Conservation (phyloP, 192 early-diverging fungal genomes). For the Phycomyces nitens region DNA sequence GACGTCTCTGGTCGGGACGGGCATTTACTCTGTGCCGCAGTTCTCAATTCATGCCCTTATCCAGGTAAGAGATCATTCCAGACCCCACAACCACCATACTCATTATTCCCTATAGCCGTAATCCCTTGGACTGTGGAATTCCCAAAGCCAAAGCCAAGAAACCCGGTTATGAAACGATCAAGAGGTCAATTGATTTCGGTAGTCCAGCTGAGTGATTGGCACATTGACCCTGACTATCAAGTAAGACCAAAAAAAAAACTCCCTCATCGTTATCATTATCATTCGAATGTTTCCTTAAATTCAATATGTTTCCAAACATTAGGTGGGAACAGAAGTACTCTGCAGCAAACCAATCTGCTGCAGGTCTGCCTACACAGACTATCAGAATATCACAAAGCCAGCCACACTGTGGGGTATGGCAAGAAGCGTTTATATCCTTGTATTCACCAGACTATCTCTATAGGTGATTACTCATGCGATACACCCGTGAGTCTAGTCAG, state of each 20-base stretch:
- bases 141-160: slow-evolving; percentile 43
- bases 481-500: slow-evolving; percentile 41
- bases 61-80: slow-evolving; percentile 29
- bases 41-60: slow-evolving; percentile 41
- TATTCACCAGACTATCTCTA: not conserved
- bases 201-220: slow-evolving; percentile 54
- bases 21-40: slow-evolving; percentile 42
- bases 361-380: slow-evolving; percentile 35
- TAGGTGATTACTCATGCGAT: slow-evolving; percentile 48
- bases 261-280: no score
- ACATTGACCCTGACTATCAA: slow-evolving; percentile 47
- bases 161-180: slow-evolving; percentile 18
- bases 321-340: slow-evolving; percentile 39
- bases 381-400: slow-evolving; percentile 21
- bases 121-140: slow-evolving; percentile 37
- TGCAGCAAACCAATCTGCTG: slow-evolving; percentile 52
- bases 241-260: slow-evolving; percentile 7
- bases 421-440: not conserved
- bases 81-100: no score
- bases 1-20: slow-evolving; percentile 39
- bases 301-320: not conserved
- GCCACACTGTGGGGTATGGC: slow-evolving; percentile 32
- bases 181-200: slow-evolving; percentile 33
- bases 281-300: not conserved
- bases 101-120: slow-evolving; percentile 12